Evolutionary conservation across 23 red algal species (phyloP), one percentile per base, ranked within the genome.

Genomic region (Gracilaria vermiculophylla): DNA sequence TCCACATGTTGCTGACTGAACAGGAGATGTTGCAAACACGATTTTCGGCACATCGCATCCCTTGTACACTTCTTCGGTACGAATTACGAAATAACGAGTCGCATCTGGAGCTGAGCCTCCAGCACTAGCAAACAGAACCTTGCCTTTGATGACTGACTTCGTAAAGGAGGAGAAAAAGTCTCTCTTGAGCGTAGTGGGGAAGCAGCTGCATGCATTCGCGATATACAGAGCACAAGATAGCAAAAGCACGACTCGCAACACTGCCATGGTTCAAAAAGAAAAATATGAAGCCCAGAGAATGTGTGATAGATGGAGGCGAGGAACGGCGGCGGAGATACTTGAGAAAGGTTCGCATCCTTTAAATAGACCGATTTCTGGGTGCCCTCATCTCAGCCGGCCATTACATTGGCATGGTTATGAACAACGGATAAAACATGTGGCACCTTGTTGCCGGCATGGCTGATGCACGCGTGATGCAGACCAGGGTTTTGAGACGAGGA

Each of bases 1-100:
- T n/a, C 77, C 77, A 39, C 77, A 81, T 20, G 77, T 55, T 28
- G 77, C 77, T 2, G 77, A 81, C 25, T 42, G 67, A 1, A 45
- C 67, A 13, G 67, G 67, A 13, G 67, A 73, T 9, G 67, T 73
- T n/a, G 67, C 67, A 1, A 48, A 20, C 17, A 73, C 16, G 37
- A 73, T 25, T 10, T 12, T 25, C 9, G 36, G 36, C 4, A 47
- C 40, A 28, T 73, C 25, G 17, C 67, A 73, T 73, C 67, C 67
- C 19, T 73, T 73, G 67, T 73, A 73, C 20, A 73, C 24, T 1
- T 37, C 40, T 3, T 73, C 39, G 0, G 67, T 47, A 20, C 17
- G 39, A 40, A 73, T 73, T 0, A 73, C 4, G 67, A 45, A 73
- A 6, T 25, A 24, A 13, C 58, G 58, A 11, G 2, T 73, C 37